Percentiles rank a stretch among this genome's conserved stretches.
Evolutionary conservation across 1,139 yeast species (phyloP).

Genomic region (Yamadazyma trypodendri): DNA sequence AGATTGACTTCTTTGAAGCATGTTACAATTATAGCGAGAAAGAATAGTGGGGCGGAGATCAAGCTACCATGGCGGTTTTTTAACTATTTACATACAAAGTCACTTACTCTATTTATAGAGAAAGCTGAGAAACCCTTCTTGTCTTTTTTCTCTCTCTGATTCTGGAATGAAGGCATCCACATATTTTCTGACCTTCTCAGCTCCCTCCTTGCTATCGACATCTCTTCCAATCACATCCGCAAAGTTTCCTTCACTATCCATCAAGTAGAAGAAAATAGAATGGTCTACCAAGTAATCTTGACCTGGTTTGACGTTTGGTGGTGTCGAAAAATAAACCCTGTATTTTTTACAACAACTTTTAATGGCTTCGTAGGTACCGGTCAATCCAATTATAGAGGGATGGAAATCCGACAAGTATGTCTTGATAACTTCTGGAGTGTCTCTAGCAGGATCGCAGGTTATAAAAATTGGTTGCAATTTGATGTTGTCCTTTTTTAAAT

Average conservation of each 20-base stretch:
- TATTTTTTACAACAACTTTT: constrained; percentile 82
- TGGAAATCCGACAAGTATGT: constrained; percentile 85
- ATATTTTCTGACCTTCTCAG: constrained; percentile 74
- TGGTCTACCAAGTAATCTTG: constrained; percentile 97
- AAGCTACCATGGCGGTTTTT: no score
- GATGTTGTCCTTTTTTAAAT: constrained; percentile 57
- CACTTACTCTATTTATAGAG: constrained; percentile 35
- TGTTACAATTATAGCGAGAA: constrained; percentile 26
- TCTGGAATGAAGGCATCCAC: constrained; percentile 75
- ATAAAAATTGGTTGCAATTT: constrained; percentile 82
- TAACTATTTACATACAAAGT: constrained; percentile 8
- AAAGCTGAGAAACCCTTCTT: constrained; percentile 56
- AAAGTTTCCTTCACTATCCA: constrained; percentile 96
- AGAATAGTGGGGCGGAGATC: no score
- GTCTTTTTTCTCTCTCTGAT: constrained; percentile 58
- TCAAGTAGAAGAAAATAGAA: constrained; percentile 89
- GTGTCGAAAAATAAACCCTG: constrained; percentile 94
- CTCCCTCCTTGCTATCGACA: constrained; percentile 75
- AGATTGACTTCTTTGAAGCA: constrained; percentile 45
- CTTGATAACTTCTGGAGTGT: constrained; percentile 77
- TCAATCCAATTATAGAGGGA: constrained; percentile 81
- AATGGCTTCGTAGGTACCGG: constrained; percentile 85
- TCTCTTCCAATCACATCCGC: constrained; percentile 94
- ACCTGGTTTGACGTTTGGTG: constrained; percentile 89
- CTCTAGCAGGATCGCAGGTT: constrained; percentile 96